phyloP scores from a whole-genome alignment of 1,284 basidiomycete genomes.

The Meira miltonrushii region DNA sequence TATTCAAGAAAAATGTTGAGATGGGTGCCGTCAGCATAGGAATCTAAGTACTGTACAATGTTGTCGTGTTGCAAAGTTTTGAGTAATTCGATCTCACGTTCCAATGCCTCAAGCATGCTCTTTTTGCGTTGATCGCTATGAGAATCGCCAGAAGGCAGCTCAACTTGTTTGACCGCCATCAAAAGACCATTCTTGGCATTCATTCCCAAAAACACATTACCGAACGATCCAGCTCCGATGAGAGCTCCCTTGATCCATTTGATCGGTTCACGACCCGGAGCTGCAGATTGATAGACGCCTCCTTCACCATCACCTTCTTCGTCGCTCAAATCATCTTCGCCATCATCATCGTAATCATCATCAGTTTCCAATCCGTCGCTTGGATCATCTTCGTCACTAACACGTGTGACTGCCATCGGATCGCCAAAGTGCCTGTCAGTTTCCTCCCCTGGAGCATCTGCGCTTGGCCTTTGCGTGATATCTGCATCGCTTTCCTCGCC shows the following conservation, averaged over 20 bases:
- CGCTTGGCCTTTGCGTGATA: constrained; percentile 47
- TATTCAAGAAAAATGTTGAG: constrained; percentile 86
- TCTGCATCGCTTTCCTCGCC: constrained; percentile 50
- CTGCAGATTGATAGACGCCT: constrained; percentile 7
- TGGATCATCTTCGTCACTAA: constrained; percentile 38
- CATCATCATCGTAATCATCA: constrained; percentile 41
- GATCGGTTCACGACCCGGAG: constrained; percentile 58
- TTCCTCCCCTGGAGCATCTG: constrained; percentile 21
- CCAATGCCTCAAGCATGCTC: constrained; percentile 88
- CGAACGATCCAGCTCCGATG: constrained; percentile 74
- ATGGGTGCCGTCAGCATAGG: constrained; percentile 54
- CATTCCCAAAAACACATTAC: constrained; percentile 74
- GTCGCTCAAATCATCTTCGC: constrained; percentile 34
- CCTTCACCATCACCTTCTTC: constrained; percentile 34
- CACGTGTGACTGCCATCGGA: constrained; percentile 27
- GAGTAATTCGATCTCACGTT: constrained; percentile 90
- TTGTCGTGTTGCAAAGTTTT: constrained; percentile 93
- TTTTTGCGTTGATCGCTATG: constrained; percentile 89
- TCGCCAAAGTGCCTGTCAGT: constrained; percentile 33
- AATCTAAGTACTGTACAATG: constrained; percentile 85
- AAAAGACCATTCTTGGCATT: constrained; percentile 85
- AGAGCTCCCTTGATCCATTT: constrained; percentile 99
- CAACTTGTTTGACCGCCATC: constrained; percentile 99
- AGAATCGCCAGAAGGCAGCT: constrained; percentile 77
- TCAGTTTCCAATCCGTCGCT: constrained; percentile 23